Conservation (phyloP, 345 rosid genomes). For the Ceriops tagal region DNA sequence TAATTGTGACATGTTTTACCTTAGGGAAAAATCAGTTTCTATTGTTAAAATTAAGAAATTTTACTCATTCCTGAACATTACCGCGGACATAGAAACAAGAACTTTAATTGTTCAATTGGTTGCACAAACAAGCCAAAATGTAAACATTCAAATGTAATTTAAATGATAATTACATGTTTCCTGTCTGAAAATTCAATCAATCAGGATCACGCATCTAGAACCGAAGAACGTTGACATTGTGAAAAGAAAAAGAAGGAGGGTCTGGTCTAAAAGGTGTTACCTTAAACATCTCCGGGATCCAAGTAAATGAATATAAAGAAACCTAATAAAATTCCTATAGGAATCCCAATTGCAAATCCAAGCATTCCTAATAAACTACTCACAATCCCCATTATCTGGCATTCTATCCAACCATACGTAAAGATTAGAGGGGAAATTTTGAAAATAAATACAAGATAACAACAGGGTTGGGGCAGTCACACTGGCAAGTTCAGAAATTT, state of each 20-base stretch:
- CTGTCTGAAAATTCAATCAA: too few species aligned
- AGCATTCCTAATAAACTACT: constrained; percentile 32
- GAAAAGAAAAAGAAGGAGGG: not conserved
- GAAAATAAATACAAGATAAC: too few species aligned
- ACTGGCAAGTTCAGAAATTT: too few species aligned
- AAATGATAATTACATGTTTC: too few species aligned
- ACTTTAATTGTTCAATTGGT: too few species aligned
- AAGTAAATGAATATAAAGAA: constrained; percentile 32
- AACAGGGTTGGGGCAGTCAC: too few species aligned
- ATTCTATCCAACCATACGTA: not conserved
- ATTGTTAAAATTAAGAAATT: too few species aligned
- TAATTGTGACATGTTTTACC: not conserved
- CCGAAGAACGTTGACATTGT: not conserved
- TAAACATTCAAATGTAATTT: too few species aligned
- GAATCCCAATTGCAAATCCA: constrained; percentile 41
- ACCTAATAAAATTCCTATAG: constrained; percentile 36
- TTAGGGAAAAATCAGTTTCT: not conserved
- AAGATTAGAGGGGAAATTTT: not conserved
- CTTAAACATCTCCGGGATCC: constrained; percentile 26
- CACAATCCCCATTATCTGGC: constrained; percentile 30
- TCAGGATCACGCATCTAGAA: not conserved
- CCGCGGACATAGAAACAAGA: too few species aligned
- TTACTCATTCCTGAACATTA: too few species aligned
- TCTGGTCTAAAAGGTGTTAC: constrained; percentile 13
- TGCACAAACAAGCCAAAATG: too few species aligned